Evolutionary conservation across 345 rosid genomes (phyloP).

Genomic region (Rhodomyrtus tomentosa): DNA sequence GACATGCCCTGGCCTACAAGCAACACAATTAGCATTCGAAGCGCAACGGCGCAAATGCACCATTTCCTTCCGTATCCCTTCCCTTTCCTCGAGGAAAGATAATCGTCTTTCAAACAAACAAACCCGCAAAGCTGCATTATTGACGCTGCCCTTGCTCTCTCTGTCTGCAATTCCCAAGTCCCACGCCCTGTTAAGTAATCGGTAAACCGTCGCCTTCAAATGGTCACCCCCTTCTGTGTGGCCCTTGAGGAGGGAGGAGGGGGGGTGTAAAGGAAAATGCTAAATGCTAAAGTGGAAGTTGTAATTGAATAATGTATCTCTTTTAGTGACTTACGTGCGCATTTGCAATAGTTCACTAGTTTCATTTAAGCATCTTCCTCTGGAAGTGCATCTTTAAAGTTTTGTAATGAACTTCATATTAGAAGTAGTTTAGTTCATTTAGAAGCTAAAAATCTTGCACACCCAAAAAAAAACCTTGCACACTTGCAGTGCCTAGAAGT

Average conservation of each 20-base stretch:
- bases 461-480: background rate
- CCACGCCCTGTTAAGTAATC: too few relatives aligned
- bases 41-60: background rate
- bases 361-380: background rate
- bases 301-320: background rate
- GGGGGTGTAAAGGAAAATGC: background rate
- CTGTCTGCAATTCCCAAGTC: background rate
- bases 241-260: background rate
- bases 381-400: background rate
- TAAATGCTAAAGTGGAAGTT: background rate
- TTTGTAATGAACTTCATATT: background rate
- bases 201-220: background rate
- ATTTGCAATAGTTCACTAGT: background rate
- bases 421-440: background rate
- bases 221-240: background rate
- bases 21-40: background rate
- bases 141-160: background rate
- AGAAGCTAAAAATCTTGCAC: background rate
- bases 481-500: background rate
- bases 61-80: background rate
- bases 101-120: background rate
- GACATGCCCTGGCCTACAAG: background rate
- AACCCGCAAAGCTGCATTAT: background rate
- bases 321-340: background rate
- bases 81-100: background rate